These are phyloP conservation scores for Pseudocercospora fuligena DNA, from an alignment of 2,329 filamentous ascomycete genomes.

Conservation along the genomic window DNA sequence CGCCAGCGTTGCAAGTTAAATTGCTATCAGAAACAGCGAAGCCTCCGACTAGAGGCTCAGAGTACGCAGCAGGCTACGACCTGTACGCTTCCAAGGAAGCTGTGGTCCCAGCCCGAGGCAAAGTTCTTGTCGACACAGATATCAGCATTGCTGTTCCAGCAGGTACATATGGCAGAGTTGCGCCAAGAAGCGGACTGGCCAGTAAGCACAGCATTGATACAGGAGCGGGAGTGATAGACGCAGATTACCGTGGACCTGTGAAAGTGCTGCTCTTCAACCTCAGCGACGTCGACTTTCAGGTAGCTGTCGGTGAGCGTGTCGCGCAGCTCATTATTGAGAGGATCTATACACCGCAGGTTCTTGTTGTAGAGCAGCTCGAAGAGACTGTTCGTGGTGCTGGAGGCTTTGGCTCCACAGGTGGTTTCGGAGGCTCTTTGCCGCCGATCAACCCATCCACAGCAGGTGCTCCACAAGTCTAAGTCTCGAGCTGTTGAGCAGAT, in stretches of 20 bases:
- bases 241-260: slow-evolving; percentile 92
- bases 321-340: slow-evolving; percentile 93
- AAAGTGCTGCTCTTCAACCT: slow-evolving; percentile 97
- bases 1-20: slow-evolving; percentile 79
- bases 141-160: slow-evolving; percentile 88
- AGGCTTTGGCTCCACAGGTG: slow-evolving; percentile 88
- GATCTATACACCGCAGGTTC: slow-evolving; percentile 89
- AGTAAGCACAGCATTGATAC: slow-evolving; percentile 93
- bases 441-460: slow-evolving; percentile 25
- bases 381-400: slow-evolving; percentile 89
- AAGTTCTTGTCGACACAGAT: slow-evolving; percentile 86
- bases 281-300: slow-evolving; percentile 75
- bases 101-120: slow-evolving; percentile 78
- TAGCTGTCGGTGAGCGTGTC: slow-evolving; percentile 86
- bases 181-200: slow-evolving; percentile 37
- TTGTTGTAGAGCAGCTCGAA: slow-evolving; percentile 86
- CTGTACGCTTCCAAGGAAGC: slow-evolving; percentile 76
- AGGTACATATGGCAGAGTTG: slow-evolving; percentile 77
- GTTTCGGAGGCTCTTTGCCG: slow-evolving; percentile 43
- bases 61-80: slow-evolving; percentile 92
- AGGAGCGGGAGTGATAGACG: slow-evolving; percentile 95
- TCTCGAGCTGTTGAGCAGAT: background rate
- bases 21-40: slow-evolving; percentile 80
- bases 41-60: slow-evolving; percentile 85
- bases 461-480: background rate